A percentile compares a stretch with the other conserved stretches of the same genome.
phyloP scores from a whole-genome alignment of 2,329 filamentous ascomycete genomes.

The Ascochyta lentis region DNA sequence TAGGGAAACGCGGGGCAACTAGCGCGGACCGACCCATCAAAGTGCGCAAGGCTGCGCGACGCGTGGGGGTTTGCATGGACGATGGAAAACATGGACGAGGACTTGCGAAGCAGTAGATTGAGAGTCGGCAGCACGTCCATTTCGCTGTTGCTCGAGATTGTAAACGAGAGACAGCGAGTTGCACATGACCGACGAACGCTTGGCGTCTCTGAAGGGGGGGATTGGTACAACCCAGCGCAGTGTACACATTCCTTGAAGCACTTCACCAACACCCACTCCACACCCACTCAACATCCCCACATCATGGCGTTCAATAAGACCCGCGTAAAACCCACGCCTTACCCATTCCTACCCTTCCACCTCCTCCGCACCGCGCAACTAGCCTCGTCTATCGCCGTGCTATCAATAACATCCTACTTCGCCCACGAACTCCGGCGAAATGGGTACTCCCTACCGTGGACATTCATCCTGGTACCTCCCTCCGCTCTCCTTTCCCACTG shows the following conservation, averaged over 20 bases:
- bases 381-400: slow-evolving; percentile 57
- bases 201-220: slow-evolving; percentile 1
- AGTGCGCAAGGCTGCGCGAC: not conserved
- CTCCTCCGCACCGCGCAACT: slow-evolving; percentile 51
- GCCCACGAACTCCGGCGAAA: slow-evolving; percentile 61
- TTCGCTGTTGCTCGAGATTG: not conserved
- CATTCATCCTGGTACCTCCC: slow-evolving; percentile 61
- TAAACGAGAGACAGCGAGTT: too few relatives aligned
- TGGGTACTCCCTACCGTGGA: slow-evolving; percentile 63
- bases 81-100: too few relatives aligned
- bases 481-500: too few relatives aligned
- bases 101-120: too few relatives aligned
- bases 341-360: slow-evolving; percentile 54
- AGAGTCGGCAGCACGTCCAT: not conserved
- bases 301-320: slow-evolving; percentile 28
- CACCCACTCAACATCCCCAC: not conserved
- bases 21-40: slow-evolving; percentile 1
- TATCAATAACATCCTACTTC: slow-evolving; percentile 62
- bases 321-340: slow-evolving; percentile 50
- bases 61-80: not conserved
- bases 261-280: not conserved
- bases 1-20: not conserved
- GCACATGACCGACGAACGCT: not conserved
- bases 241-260: not conserved
- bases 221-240: not conserved